Percentiles rank a stretch among this genome's conserved stretches.
These are phyloP conservation scores for Backusella australiensis DNA, from an alignment of 192 early-diverging fungal genomes.

Conservation along the genomic window DNA sequence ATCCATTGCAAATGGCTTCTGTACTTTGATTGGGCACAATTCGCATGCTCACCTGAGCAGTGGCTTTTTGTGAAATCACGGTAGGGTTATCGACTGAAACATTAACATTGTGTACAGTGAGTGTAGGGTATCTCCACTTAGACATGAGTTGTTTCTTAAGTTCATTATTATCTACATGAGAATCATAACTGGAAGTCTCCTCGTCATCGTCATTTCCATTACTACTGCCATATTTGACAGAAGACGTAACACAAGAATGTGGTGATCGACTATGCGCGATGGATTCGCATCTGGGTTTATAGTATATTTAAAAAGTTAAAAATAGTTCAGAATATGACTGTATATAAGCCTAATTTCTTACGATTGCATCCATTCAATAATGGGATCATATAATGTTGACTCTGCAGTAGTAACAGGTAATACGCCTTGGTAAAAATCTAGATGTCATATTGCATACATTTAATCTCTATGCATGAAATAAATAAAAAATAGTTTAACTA, in stretches of 20 bases:
- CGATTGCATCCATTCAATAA: slow-evolving; percentile 37
- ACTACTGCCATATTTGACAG: background rate
- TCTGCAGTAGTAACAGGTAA: slow-evolving; percentile 46
- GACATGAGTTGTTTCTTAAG: slow-evolving; percentile 51
- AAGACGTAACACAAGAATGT: slow-evolving; percentile 2
- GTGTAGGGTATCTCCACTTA: slow-evolving; percentile 70
- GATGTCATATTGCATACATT: background rate
- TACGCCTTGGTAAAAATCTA: slow-evolving; percentile 61
- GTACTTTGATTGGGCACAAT: slow-evolving; percentile 73
- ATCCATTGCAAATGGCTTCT: slow-evolving; percentile 51
- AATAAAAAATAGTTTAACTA: background rate
- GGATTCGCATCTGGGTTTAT: background rate
- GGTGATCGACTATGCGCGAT: background rate
- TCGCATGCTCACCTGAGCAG: slow-evolving; percentile 67
- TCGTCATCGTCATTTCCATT: background rate
- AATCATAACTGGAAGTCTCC: slow-evolving; percentile 11
- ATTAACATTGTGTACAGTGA: slow-evolving; percentile 72
- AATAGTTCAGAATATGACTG: background rate
- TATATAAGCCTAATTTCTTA: background rate
- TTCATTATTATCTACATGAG: background rate
- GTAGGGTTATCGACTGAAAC: slow-evolving; percentile 68
- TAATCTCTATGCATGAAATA: background rate
- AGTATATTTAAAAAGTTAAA: background rate
- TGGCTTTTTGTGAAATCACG: slow-evolving; percentile 62
- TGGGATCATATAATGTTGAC: slow-evolving; percentile 48